Conservation (phyloP, 768 basidiomycete genomes). For the Hypholoma fasciculare region DNA sequence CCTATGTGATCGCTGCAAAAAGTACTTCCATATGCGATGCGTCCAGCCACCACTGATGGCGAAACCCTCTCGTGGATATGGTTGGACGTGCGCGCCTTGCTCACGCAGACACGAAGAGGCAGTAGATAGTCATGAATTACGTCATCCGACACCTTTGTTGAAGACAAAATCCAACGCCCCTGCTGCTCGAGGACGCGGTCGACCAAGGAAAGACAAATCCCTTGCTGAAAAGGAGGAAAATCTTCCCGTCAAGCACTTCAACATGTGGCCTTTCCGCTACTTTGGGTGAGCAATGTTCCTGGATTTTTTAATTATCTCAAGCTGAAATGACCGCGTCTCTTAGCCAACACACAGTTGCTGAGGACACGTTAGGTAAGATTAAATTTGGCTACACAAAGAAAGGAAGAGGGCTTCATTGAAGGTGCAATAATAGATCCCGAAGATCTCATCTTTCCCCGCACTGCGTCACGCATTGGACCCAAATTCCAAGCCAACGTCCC, state of each 20-base stretch:
- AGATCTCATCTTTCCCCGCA: constrained; percentile 94
- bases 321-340: neutral
- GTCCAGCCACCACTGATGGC: constrained; percentile 87
- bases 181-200: constrained; percentile 67
- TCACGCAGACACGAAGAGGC: constrained; percentile 85
- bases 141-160: constrained; percentile 51
- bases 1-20: constrained; percentile 89
- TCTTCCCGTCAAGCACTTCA: constrained; percentile 78
- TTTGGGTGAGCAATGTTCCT: constrained; percentile 71
- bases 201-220: constrained; percentile 73
- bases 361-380: constrained; percentile 81
- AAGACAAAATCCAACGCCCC: constrained; percentile 70
- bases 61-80: constrained; percentile 95
- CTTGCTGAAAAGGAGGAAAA: constrained; percentile 79
- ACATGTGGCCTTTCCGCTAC: constrained; percentile 94
- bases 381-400: neutral
- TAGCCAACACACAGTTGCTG: constrained; percentile 88
- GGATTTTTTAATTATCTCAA: neutral
- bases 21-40: constrained; percentile 93
- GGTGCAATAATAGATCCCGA: constrained; percentile 70
- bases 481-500: constrained; percentile 79
- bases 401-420: constrained; percentile 21
- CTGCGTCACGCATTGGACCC: constrained; percentile 85
- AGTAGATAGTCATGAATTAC: constrained; percentile 73
- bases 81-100: constrained; percentile 96